Evolutionary conservation across 2,329 filamentous ascomycete genomes (phyloP).

Genomic region (Xylariales sp.): DNA sequence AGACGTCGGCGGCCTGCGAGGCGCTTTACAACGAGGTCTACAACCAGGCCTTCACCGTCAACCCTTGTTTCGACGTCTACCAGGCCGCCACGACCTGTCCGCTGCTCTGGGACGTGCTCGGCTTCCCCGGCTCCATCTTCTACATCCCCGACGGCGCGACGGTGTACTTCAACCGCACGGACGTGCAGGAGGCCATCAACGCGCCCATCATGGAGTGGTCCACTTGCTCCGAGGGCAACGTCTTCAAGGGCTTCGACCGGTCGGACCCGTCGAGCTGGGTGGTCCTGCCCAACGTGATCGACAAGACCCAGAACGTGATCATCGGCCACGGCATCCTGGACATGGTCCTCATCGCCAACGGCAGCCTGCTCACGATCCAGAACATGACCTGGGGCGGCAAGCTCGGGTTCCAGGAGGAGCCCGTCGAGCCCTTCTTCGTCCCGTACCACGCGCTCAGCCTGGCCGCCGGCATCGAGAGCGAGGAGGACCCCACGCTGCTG

Average conservation of each 20-base stretch:
- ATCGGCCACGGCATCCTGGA: constrained; percentile 70
- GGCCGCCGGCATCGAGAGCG: constrained; percentile 15
- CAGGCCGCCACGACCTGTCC: constrained; percentile 64
- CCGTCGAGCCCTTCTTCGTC: constrained; percentile 62
- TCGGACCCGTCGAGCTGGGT: constrained; percentile 50
- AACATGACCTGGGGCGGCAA: constrained; percentile 77
- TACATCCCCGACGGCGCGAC: constrained; percentile 60
- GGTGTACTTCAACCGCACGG: constrained; percentile 67
- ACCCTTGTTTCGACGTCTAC: constrained; percentile 71
- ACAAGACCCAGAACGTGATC: constrained; percentile 67
- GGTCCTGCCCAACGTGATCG: constrained; percentile 67
- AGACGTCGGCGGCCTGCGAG: constrained; percentile 43
- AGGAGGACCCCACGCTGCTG: constrained; percentile 15
- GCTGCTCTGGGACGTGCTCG: constrained; percentile 54
- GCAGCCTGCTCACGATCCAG: constrained; percentile 68
- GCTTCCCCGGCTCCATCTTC: constrained; percentile 54
- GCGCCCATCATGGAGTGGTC: constrained; percentile 40
- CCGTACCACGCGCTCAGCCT: constrained; percentile 53
- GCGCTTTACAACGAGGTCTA: constrained; percentile 49
- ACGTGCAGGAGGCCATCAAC: constrained; percentile 67
- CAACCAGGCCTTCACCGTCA: constrained; percentile 41
- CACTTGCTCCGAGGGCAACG: constrained; percentile 17
- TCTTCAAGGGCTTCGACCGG: constrained; percentile 41
- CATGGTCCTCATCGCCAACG: constrained; percentile 63
- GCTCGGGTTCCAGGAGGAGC: constrained; percentile 63